Evolutionary conservation across 2,329 filamentous ascomycete genomes (phyloP), one percentile per base, ranked within the genome.

Genomic region (Chaetomiaceae sp.): DNA sequence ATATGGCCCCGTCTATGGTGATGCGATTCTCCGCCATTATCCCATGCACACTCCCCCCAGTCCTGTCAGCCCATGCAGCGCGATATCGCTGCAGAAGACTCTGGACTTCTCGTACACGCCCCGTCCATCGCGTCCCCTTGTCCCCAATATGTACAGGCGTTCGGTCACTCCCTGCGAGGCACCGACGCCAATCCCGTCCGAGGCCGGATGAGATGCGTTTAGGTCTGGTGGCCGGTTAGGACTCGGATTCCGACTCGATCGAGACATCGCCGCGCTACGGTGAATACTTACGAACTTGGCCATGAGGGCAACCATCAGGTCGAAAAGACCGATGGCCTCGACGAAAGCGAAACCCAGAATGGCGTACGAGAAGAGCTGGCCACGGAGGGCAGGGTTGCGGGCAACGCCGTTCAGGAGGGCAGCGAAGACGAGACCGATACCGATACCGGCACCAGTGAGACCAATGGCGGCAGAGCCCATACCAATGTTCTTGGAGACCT

Each of bases 311-410:
- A 91, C 83, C 87, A 91, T 91, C 71, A 89, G 85, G 71, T 89
- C 86, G 85, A 89, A 89, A 72, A 89, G 84, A 87, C 87, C 87
- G 68, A 89, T 90, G 79, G 89, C 89, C 76, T 94, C 89, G 76
- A 91, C 89, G 86, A 94, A 94, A 73, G 89, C 89, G 81, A 94
- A 94, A 81, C 89, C 89, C 72, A 94, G 81, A 88, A 94, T 92
- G 83, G 89, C 89, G 80, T 94, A 92, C 67, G 88, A 89, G 88
- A 94, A 95, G 72, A 95, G 89, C 84, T 95, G 90, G 75, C 89
- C 89, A 80, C 89, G 87, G 80, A 95, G 88, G 72, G 87, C 88
- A 71, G 89, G 89, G 88, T 95, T 95, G 81, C 89, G 89, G 81
- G 89, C 88, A 75, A 94, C 89, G 79, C 85, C 85, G 77, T 88